Percentiles rank a stretch among this genome's conserved stretches.
These are phyloP conservation scores for Suhomyces wounanorum DNA, from an alignment of 1,139 yeast species.

Conservation along the genomic window DNA sequence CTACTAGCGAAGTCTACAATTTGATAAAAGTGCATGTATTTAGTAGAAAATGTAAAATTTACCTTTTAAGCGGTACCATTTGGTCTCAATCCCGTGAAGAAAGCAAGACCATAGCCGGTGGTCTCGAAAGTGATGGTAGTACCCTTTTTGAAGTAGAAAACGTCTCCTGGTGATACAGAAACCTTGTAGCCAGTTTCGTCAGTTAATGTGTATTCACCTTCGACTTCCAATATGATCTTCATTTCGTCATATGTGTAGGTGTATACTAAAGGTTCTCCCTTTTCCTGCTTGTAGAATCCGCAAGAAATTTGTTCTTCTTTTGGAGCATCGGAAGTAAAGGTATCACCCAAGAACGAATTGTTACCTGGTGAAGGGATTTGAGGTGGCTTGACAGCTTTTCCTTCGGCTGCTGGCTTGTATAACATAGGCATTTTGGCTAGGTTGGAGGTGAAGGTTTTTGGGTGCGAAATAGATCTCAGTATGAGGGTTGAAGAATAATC, in stretches of 20 bases:
- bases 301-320: constrained; percentile 58
- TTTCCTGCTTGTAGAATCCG: constrained; percentile 69
- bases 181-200: constrained; percentile 66
- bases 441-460: not conserved
- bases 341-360: constrained; percentile 69
- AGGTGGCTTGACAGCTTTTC: constrained; percentile 58
- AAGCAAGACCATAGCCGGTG: constrained; percentile 61
- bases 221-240: constrained; percentile 66
- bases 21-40: too few species aligned
- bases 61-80: constrained; percentile 19
- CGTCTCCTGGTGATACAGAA: constrained; percentile 62
- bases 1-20: not conserved
- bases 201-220: constrained; percentile 60
- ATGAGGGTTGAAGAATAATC: not conserved
- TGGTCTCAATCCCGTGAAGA: constrained; percentile 67
- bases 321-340: constrained; percentile 59
- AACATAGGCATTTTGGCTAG: constrained; percentile 56
- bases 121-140: constrained; percentile 67
- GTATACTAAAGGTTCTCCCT: constrained; percentile 67
- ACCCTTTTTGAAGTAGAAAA: constrained; percentile 67
- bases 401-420: constrained; percentile 56
- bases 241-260: constrained; percentile 67
- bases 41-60: not conserved
- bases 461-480: not conserved
- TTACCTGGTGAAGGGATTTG: constrained; percentile 57